Base-by-base conservation (phyloP, 805 yeast genomes). In the Cyberlindnera mississippiensis region DNA sequence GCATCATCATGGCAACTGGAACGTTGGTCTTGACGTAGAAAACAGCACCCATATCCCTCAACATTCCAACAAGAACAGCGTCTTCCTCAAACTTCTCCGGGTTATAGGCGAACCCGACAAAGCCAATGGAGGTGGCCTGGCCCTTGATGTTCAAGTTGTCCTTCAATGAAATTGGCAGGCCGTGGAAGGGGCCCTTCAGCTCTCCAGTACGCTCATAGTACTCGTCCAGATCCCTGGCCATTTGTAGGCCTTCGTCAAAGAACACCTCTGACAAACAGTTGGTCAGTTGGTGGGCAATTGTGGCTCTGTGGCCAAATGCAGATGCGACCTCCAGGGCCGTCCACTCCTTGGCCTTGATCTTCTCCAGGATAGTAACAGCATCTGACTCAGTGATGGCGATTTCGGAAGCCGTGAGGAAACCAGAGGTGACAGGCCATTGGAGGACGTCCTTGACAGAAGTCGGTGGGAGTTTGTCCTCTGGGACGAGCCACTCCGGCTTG, bases 101-200 rank as follows among this genome's bases (percentile, higher is more conserved):
- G 40, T 37, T 37, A 29, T 37, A 37, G n/a, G 69, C 57, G 51
- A 61, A 67, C n/a, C 66, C 64, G 33, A 72, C 73, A 44, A 68
- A 69, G 4, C 82, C 83, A 48, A 74, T 60, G 11, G 76, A 58
- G 3, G 81, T 64, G 8, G 71, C 71, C 17, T 67, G 65, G 3
- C 80, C 82, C 40, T 62, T 62, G 40, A 78, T 51, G 42, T 58
- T 54, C 20, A 57, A 26, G 26, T 60, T 54, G 40, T 60, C 82
- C 47, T 82, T 82, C 41, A 80, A 62, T 0, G 85, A 77, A 31
- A 81, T 64, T 11, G 88, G 88, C 17, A 82, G 54, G 0, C 88
- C 88, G 50, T 82, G 88, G 35, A 82, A 67, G 2, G 84, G 82
- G 22, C 88, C 88, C 34, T 75, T 60, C 4, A 73, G 59, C 50